Evolutionary conservation across 352 stramenopile genomes (phyloP), one percentile per base, ranked within the genome.

Genomic region (Heterotrichella gracilis): DNA sequence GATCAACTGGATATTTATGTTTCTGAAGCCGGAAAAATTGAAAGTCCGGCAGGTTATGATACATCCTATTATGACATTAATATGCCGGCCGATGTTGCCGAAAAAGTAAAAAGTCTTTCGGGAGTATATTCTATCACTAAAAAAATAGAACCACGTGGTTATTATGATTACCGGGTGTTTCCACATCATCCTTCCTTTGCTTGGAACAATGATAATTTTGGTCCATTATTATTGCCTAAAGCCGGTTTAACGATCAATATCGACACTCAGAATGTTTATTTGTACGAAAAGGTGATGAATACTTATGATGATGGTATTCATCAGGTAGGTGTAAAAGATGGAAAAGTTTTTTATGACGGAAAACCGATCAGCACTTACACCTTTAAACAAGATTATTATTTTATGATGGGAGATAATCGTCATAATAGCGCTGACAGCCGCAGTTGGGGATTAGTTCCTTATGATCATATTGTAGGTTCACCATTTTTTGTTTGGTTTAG

Each of bases 151-250:
- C 9, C 9, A 53, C 9, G n/a, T 17, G 32, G 32, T n/a, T 17
- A 17, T 53, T 9, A 9, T 17, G 32, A 53, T 17, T n/a, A 9
- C n/a, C n/a, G 9, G 9, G n/a, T 53, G 9, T 53, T 53, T n/a
- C 32, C 32, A 53, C 32, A 53, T n/a, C 9, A 53, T n/a, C 9
- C 9, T 53, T 9, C 32, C 9, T 53, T 17, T 53, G 9, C 32
- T n/a, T 53, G 32, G 32, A 53, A 53, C 32, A 53, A 53, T n/a
- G 32, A 53, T 53, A 53, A 53, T 53, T 53, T 53, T 53, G 32
- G 32, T 53, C 32, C 32, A 53, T 53, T 53, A n/a, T 53, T 53
- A 53, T 17, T 53, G 9, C 32, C 32, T n/a, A 53, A 53, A 53
- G n/a, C 9, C 9, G 32, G 32, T 17, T n/a, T 53, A 9, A 53